Base-by-base conservation (phyloP, 345 rosid species). In the Geranium brycei region DNA sequence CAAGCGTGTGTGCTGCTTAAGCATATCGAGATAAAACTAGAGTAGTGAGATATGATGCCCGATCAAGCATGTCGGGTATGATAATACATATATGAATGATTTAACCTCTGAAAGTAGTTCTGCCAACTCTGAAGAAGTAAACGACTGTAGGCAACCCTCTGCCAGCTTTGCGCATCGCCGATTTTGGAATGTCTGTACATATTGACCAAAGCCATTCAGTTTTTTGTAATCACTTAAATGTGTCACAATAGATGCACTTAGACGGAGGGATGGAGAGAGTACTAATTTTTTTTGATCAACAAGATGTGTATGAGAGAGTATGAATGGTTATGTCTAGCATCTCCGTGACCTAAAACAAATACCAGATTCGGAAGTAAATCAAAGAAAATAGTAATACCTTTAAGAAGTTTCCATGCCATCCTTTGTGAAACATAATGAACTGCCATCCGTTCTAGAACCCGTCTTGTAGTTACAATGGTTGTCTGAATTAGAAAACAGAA, bases 401-500 rank as follows among this genome's bases (percentile, higher is more conserved):
- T 93, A 23, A 93, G 86, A 75, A 93, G 96, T 77, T 93, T 90
- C 97, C 97, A 93, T 40, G 99, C 99, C 80, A 84, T 79, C 71
- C 88, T 85, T 75, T 82, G 96, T 31, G 97, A 93, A 70, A 80
- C 82, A 79, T 86, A 77, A 72, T 81, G 80, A 58, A 85, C 74
- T 69, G 99, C 87, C 73, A 93, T 80, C 77, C 97, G 88, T 82
- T 93, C 97, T 47, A 93, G 79, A 51, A 90, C 32, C 71, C 99
- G 81, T 62, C 97, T 77, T 72, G 96, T 86, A 47, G 99, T 93
- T 55, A 86, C 91, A 69, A 90, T 87, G 17, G 91, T 79, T 11
- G 96, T 88, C 99, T 90, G 80, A 61, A 66, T 68, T 62, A 71
- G 47, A 35, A 75, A 7, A 77, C 57, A 23, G 41, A 58, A 64